Conservation (phyloP, 176 grass and related monocot genomes). For the Cenchrus americanus region DNA sequence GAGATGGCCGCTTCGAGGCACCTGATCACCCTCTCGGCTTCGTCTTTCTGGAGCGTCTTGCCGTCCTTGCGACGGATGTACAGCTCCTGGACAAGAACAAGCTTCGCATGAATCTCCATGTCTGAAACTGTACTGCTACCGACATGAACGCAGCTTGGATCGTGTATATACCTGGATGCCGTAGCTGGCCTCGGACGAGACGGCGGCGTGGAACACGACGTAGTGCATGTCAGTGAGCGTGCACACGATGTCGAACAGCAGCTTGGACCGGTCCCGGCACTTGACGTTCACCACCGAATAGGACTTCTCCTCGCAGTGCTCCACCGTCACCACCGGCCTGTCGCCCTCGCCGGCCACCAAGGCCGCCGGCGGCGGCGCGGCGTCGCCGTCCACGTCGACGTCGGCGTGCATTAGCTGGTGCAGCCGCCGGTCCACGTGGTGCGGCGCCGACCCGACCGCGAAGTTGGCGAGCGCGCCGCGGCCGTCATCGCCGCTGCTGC, state of each 20-base stretch:
- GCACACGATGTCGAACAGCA: constrained; percentile 96
- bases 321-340: constrained; percentile 66
- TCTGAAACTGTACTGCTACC: not conserved
- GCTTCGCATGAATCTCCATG: too few species aligned
- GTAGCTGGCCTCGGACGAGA: constrained; percentile 72
- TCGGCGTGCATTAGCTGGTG: constrained; percentile 98
- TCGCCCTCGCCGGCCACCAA: not conserved
- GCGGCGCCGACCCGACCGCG: constrained; percentile 54
- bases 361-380: not conserved
- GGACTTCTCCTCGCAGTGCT: constrained; percentile 85
- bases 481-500: constrained; percentile 10
- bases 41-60: constrained; percentile 61
- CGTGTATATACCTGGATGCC: constrained; percentile 63
- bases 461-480: constrained; percentile 67
- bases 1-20: constrained; percentile 89
- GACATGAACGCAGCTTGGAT: not conserved
- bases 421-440: constrained; percentile 79
- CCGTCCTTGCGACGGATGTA: constrained; percentile 92
- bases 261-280: constrained; percentile 82
- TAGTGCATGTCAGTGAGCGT: constrained; percentile 97
- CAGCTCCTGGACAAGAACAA: constrained; percentile 60
- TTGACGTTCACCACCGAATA: constrained; percentile 92
- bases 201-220: constrained; percentile 88
- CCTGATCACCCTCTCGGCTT: constrained; percentile 80
- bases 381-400: constrained; percentile 48